phyloP scores from a whole-genome alignment of 2,329 filamentous ascomycete species.

The Cladosporium cucumerinum region DNA sequence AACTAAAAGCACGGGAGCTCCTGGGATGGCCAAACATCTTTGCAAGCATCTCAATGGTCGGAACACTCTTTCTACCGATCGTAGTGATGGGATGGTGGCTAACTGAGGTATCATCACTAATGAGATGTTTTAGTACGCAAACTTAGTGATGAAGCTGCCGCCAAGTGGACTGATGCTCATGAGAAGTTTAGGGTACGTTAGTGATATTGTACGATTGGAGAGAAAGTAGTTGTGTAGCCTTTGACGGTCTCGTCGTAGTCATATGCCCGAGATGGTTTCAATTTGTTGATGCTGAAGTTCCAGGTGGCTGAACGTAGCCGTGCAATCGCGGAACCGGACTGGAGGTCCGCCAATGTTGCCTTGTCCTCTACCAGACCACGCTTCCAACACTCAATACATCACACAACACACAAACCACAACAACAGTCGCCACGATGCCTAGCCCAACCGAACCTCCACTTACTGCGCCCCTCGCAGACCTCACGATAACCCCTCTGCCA shows the following conservation, averaged over 20 bases:
- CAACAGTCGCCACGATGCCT: neutral
- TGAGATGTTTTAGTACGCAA: neutral
- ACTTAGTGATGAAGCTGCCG: neutral
- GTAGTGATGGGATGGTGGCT: too few species aligned
- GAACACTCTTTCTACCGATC: too few species aligned
- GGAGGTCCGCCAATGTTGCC: neutral
- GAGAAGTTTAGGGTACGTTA: neutral
- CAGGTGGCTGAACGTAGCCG: neutral
- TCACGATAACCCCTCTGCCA: conserved; percentile 26
- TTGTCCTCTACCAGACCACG: neutral
- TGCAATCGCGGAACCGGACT: neutral
- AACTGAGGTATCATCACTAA: neutral
- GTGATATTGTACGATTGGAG: neutral
- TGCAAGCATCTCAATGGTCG: neutral
- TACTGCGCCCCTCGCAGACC: neutral
- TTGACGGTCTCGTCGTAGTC: neutral
- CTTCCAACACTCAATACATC: neutral
- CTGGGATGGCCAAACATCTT: neutral
- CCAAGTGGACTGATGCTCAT: neutral
- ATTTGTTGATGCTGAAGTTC: neutral
- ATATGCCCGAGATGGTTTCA: neutral
- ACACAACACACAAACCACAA: neutral
- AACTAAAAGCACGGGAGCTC: neutral
- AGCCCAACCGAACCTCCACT: conserved; percentile 3
- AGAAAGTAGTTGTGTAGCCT: neutral